Conservation (phyloP, 805 yeast genomes). For the Metschnikowia baotianmanensis region DNA sequence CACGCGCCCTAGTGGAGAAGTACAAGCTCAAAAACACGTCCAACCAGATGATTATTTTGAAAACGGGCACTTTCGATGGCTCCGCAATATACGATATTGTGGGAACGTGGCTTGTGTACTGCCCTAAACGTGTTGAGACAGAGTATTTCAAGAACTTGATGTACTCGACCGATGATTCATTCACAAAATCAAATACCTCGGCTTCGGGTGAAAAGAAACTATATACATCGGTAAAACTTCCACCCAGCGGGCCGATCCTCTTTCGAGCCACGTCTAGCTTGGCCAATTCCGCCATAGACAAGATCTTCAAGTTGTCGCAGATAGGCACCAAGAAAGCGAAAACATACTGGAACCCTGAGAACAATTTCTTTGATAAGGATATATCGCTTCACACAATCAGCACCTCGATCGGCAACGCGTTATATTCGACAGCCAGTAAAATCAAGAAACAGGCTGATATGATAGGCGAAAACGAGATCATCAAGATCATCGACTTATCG, state of each 20-base stretch:
- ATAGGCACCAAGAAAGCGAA: slow-evolving; percentile 45
- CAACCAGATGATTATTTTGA: slow-evolving; percentile 19
- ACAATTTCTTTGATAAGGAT: slow-evolving; percentile 21
- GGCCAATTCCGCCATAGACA: slow-evolving; percentile 54
- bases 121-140: slow-evolving; percentile 39
- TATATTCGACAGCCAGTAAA: slow-evolving; percentile 36
- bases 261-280: slow-evolving; percentile 47
- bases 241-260: slow-evolving; percentile 44
- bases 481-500: slow-evolving; percentile 48
- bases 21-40: slow-evolving; percentile 5
- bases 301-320: slow-evolving; percentile 47
- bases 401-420: slow-evolving; percentile 30
- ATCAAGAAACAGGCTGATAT: slow-evolving; percentile 17
- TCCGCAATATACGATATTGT: slow-evolving; percentile 47
- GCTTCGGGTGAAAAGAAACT: slow-evolving; percentile 6
- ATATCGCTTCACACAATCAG: slow-evolving; percentile 30
- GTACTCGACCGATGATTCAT: slow-evolving; percentile 17
- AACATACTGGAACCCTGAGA: slow-evolving; percentile 29
- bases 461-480: slow-evolving; percentile 30
- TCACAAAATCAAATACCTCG: not conserved
- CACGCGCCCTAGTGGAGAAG: slow-evolving; percentile 9
- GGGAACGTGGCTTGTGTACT: slow-evolving; percentile 49
- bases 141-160: slow-evolving; percentile 26
- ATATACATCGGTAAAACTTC: slow-evolving; percentile 45
- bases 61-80: slow-evolving; percentile 33